These are phyloP conservation scores for Saccharomycopsis babjevae DNA, from an alignment of 805 yeast species.

Conservation along the genomic window DNA sequence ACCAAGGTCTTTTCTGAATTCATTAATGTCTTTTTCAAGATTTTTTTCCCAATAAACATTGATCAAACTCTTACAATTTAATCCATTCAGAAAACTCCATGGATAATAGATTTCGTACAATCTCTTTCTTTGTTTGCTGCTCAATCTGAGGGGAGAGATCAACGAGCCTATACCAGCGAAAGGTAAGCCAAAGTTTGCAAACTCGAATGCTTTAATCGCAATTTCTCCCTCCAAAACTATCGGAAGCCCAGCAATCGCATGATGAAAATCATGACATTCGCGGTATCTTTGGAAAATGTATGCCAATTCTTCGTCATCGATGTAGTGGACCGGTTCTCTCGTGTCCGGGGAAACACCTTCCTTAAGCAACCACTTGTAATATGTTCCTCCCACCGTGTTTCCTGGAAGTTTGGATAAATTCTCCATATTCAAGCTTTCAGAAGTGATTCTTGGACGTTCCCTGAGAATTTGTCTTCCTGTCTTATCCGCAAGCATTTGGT, in stretches of 20 bases:
- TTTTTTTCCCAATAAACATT: slow-evolving; percentile 89
- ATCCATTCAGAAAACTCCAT: slow-evolving; percentile 75
- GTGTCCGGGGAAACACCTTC: slow-evolving; percentile 95
- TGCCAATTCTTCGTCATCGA: slow-evolving; percentile 84
- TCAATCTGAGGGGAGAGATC: slow-evolving; percentile 77
- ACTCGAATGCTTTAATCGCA: slow-evolving; percentile 86
- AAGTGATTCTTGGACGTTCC: slow-evolving; percentile 77
- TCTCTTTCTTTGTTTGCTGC: slow-evolving; percentile 49
- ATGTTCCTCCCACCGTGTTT: slow-evolving; percentile 70
- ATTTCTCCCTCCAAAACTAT: slow-evolving; percentile 94
- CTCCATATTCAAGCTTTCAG: slow-evolving; percentile 55
- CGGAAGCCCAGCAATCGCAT: slow-evolving; percentile 83
- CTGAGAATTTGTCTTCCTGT: slow-evolving; percentile 68
- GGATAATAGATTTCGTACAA: slow-evolving; percentile 68
- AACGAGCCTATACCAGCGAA: slow-evolving; percentile 91
- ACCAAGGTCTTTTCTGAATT: slow-evolving; percentile 60
- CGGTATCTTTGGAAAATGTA: slow-evolving; percentile 89
- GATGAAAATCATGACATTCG: slow-evolving; percentile 96
- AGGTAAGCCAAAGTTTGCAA: slow-evolving; percentile 83
- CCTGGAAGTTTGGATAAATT: slow-evolving; percentile 49
- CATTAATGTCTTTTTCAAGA: slow-evolving; percentile 61
- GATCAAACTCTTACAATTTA: slow-evolving; percentile 63
- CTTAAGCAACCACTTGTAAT: slow-evolving; percentile 67
- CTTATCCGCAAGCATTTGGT: slow-evolving; percentile 64
- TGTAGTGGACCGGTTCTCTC: slow-evolving; percentile 75